Evolutionary conservation across 768 basidiomycete species (phyloP), one percentile per base, ranked within the genome.

Genomic region (Mrakia gelida): DNA sequence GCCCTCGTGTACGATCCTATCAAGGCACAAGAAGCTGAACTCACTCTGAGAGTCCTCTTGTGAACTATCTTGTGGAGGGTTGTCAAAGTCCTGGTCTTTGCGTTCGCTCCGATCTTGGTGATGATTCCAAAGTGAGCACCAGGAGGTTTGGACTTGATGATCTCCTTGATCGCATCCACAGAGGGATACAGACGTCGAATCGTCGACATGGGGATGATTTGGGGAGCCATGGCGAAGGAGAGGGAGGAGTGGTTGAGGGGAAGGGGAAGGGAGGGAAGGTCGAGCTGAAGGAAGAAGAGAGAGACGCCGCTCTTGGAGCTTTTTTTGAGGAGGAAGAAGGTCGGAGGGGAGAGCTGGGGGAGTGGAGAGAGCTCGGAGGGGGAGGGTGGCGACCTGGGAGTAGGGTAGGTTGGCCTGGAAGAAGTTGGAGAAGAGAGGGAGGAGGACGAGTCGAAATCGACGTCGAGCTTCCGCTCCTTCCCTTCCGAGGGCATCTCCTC

Each of bases 1-100:
- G 38, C 38, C 11, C 18, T 70, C 67, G 2, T 34, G 15, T 23
- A 70, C 23, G 8, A 8, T 7, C 38, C 11, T n/a, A 70, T n/a
- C 10, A 6, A 62, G 32, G 21, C 2, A 38, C 1, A 74, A 63
- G 3, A 18, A 16, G 49, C 11, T 28, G 8, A 0, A 75, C 75
- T 67, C 3, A 75, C 75, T 45, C 61, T 75, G 43, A 59, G 59
- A 2, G 75, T 75, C 28, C 30, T 30, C 28, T 75, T 56, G 30
- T 75, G 62, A 7, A 63, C 41, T 2, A 28, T 45, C 43, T 18
- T 41, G 0, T 16, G 32, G 30, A 75, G 26, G 30, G 43, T 67
- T 3, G 75, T 65, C 63, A 75, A 45, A 18, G 75, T 75, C 65
- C 75, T 75, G 21, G 75, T 68, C 65, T 75, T 75, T 52, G 75